phyloP scores from a whole-genome alignment of 2,329 filamentous ascomycete species.

The Beauveria sp. region DNA sequence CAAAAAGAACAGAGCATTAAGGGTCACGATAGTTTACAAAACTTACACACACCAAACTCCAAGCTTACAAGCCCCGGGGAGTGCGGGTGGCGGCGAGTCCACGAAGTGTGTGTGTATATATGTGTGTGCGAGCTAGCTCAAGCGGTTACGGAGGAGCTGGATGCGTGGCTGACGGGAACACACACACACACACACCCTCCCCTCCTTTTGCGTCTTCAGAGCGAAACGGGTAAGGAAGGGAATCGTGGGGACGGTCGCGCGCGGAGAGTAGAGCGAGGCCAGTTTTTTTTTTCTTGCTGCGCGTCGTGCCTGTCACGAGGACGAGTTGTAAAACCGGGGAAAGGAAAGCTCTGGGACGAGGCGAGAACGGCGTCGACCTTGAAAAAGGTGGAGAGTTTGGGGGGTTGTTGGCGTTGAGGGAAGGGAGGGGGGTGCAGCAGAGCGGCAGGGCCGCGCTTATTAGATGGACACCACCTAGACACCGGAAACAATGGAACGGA shows the following conservation, averaged over 20 bases:
- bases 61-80: background rate
- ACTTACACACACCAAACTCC: background rate
- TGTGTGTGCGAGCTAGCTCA: background rate
- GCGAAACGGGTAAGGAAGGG: background rate
- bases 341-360: background rate
- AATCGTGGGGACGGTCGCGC: background rate
- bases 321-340: conserved; percentile 7
- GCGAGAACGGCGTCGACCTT: conserved; percentile 11
- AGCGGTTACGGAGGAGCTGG: conserved; percentile 3
- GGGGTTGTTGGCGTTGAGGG: background rate
- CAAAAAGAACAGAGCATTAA: background rate
- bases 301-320: conserved; percentile 2
- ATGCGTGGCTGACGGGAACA: background rate
- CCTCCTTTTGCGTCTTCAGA: background rate
- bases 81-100: conserved; percentile 1
- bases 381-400: conserved; percentile 8
- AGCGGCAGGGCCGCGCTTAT: background rate
- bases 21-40: conserved; percentile 5
- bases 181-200: background rate
- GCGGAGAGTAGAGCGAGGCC: background rate
- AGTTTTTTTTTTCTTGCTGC: background rate
- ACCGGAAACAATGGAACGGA: conserved; percentile 2
- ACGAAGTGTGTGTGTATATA: background rate
- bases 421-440: background rate
- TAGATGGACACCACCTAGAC: background rate